Conservation (phyloP, 257 asterid species). For the Pogostemon cablin region DNA sequence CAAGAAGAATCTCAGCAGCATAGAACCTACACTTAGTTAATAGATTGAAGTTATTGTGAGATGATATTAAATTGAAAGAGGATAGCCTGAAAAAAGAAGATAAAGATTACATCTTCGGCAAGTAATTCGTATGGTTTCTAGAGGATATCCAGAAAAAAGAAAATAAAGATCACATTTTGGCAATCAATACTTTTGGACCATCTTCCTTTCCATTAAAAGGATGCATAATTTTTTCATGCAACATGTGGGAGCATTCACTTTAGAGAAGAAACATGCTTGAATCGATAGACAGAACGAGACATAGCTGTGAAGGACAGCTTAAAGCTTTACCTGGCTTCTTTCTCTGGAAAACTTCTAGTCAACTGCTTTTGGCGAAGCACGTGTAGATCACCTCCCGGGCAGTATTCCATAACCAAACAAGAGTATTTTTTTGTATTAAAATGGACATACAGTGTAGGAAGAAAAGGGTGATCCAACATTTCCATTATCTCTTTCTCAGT, state of each 20-base stretch:
- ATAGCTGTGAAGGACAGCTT: not conserved
- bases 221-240: not conserved
- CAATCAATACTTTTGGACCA: not conserved
- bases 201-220: not conserved
- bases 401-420: conserved; percentile 85
- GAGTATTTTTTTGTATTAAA: conserved; percentile 66
- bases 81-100: no score
- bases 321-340: conserved; percentile 69
- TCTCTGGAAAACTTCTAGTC: conserved; percentile 63
- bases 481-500: conserved; percentile 86
- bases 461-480: conserved; percentile 90
- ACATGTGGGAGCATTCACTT: not conserved
- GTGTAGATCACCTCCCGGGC: conserved; percentile 96
- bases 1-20: conserved; percentile 83
- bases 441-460: conserved; percentile 82
- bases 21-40: conserved; percentile 60
- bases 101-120: not conserved
- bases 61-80: no score
- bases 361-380: conserved; percentile 85
- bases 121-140: not conserved
- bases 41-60: not conserved
- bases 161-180: not conserved
- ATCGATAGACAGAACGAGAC: conserved; percentile 1
- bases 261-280: not conserved
- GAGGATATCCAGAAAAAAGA: not conserved